Conservation (phyloP, 805 yeast genomes). For the Nakazawaea holstii region DNA sequence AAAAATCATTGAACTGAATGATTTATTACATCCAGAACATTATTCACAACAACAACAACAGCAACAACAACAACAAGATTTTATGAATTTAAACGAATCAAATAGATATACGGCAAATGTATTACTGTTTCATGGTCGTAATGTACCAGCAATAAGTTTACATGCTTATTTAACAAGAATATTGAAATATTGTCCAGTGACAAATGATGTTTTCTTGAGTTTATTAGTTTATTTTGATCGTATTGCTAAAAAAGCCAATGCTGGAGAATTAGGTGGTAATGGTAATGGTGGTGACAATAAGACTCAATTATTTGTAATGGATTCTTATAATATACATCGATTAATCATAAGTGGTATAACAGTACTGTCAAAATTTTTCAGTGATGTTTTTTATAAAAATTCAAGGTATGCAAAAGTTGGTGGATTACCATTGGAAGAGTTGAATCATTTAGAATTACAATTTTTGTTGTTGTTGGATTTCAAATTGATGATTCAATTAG, state of each 20-base stretch:
- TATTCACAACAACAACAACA: constrained; percentile 27
- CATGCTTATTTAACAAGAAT: constrained; percentile 88
- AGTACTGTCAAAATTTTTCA: constrained; percentile 89
- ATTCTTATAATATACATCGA: constrained; percentile 91
- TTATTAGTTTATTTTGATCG: constrained; percentile 91
- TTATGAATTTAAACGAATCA: constrained; percentile 18
- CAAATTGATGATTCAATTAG: constrained; percentile 78
- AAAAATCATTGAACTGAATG: constrained; percentile 88
- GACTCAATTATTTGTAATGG: constrained; percentile 84
- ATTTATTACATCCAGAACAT: constrained; percentile 68
- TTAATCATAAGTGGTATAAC: constrained; percentile 92
- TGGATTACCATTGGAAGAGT: constrained; percentile 87
- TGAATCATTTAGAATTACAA: constrained; percentile 88
- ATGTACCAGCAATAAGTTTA: constrained; percentile 90
- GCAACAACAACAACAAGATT: constrained; percentile 15
- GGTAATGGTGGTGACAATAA: constrained; percentile 15
- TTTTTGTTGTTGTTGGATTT: constrained; percentile 82
- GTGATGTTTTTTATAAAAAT: constrained; percentile 92
- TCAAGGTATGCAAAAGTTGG: constrained; percentile 94
- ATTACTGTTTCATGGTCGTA: constrained; percentile 91
- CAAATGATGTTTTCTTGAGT: constrained; percentile 91
- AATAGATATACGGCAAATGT: constrained; percentile 61
- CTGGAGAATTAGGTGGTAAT: constrained; percentile 22
- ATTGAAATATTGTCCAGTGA: constrained; percentile 95
- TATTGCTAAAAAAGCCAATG: constrained; percentile 79